A percentile compares a stretch with the other conserved stretches of the same genome.
phyloP scores from a whole-genome alignment of 1,284 basidiomycete genomes.

The Cryptococcus deneoformans region DNA sequence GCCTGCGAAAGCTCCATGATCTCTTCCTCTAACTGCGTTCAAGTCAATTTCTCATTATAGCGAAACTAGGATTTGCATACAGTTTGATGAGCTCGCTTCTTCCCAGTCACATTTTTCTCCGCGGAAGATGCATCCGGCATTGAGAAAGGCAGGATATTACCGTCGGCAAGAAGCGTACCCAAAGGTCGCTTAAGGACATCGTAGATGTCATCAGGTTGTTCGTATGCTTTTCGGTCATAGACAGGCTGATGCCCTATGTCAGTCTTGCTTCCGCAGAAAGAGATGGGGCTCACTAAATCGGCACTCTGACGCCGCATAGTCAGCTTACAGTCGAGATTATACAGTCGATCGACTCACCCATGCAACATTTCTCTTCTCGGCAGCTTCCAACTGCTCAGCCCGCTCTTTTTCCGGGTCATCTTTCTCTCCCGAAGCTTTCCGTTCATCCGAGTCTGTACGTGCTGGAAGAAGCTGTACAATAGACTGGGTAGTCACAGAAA shows the following conservation, averaged over 20 bases:
- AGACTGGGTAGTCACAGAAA: conserved; percentile 5
- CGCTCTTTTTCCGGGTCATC: not conserved
- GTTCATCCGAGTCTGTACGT: not conserved
- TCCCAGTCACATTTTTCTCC: not conserved
- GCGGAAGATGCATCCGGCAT: not conserved
- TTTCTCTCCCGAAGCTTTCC: not conserved
- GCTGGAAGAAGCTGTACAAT: conserved; percentile 5
- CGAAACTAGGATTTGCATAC: not conserved
- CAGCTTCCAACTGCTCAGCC: not conserved
- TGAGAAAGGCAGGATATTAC: not conserved
- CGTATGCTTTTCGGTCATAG: conserved; percentile 7
- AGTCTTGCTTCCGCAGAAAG: not conserved
- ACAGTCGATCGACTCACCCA: conserved; percentile 14
- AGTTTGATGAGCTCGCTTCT: not conserved
- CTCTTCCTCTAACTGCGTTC: not conserved
- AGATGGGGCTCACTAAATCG: conserved; percentile 5
- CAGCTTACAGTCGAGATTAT: not conserved
- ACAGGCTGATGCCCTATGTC: conserved; percentile 1
- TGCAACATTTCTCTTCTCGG: conserved; percentile 1
- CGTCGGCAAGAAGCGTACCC: not conserved
- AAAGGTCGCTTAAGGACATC: conserved; percentile 7
- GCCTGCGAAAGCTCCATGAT: not conserved
- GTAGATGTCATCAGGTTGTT: conserved; percentile 1
- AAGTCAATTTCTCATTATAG: not conserved
- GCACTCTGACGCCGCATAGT: conserved; percentile 7